Percentiles rank a stretch among this genome's conserved stretches.
Conservation (phyloP, 177 flowering plant genomes). For the Vitis hybrid region DNA sequence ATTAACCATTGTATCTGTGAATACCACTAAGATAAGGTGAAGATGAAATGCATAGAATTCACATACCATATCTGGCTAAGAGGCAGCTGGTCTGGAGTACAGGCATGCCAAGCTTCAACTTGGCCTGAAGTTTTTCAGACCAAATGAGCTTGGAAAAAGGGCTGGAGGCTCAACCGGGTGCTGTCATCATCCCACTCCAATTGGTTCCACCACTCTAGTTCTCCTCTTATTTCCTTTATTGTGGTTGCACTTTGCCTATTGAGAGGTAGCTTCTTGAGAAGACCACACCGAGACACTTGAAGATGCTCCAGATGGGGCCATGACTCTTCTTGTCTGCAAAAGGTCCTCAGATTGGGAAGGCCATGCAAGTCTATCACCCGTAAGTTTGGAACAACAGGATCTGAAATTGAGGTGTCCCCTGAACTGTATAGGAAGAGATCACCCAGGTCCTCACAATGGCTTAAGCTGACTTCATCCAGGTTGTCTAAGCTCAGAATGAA, state of each 20-base stretch:
- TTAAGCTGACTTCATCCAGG: slow-evolving; percentile 8
- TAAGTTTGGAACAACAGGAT: slow-evolving; percentile 7
- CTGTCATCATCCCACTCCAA: neutral
- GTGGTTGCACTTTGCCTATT: neutral
- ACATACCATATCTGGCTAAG: too few relatives aligned
- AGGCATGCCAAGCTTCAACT: too few relatives aligned
- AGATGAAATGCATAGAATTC: too few relatives aligned
- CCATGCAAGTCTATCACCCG: neutral
- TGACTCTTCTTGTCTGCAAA: neutral
- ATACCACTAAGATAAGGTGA: too few relatives aligned
- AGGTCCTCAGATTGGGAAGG: slow-evolving; percentile 8
- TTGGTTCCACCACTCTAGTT: slow-evolving; percentile 12
- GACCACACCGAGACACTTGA: slow-evolving; percentile 8
- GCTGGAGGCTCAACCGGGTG: neutral
- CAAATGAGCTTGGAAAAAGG: neutral
- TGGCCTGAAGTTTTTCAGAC: too few relatives aligned
- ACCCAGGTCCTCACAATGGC: neutral
- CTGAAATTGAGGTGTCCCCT: neutral
- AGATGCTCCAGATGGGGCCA: slow-evolving; percentile 13
- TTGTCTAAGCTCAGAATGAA: slow-evolving; percentile 8
- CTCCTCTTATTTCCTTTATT: slow-evolving; percentile 10
- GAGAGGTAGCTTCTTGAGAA: slow-evolving; percentile 10
- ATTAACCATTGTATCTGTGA: too few relatives aligned
- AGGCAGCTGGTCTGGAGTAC: too few relatives aligned
- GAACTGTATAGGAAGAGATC: slow-evolving; percentile 4